Base-by-base conservation (phyloP, 2,329 filamentous ascomycete species). In the Grosmannia serpens region DNA sequence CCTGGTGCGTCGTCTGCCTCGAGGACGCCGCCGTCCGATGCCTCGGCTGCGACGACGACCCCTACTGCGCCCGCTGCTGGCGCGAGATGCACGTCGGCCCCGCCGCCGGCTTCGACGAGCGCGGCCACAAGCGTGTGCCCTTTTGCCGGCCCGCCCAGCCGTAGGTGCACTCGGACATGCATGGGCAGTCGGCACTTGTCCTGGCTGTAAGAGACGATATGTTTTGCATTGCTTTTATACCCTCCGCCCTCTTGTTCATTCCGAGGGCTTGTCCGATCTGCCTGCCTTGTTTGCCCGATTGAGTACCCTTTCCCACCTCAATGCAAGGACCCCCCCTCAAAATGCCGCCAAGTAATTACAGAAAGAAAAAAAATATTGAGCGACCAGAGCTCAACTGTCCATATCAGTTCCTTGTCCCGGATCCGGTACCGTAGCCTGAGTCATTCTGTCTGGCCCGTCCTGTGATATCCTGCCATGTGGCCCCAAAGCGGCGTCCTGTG, bases 401-500 rank as follows among this genome's bases (percentile, higher is more conserved):
- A 31, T 8, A 20, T 54, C 38, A 41, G 17, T 56, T 27, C n/a
- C 15, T 24, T 24, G n/a, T 20, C 20, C 58, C 35, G 17, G 51
- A 58, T 26, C 50, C 41, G 22, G 57, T 50, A 3, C 62, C 60
- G 52, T 59, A 62, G 35, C 51, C 41, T 1, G 53, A 44, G n/a
- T 49, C 44, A 4, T 46, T 53, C 10, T 50, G 44, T 24, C 55
- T 46, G 29, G 63, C 69, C 49, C 80, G 70, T 1, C 87, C 87
- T 1, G 87, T 89, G 55, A 95, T 86, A 69, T 95, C 90, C 69
- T 92, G 83, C 91, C 91, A 96, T 1, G 88, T 91, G 6, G 89
- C 89, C 50, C 88, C 87, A 64, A 95, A 91, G 35, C 90, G 80
- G 59, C 90, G 53, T 76, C 7, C 90, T 85, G 91, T 95, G 65